Base-by-base conservation (phyloP, 495 filamentous ascomycete genomes). In the Durotheca rogersii region DNA sequence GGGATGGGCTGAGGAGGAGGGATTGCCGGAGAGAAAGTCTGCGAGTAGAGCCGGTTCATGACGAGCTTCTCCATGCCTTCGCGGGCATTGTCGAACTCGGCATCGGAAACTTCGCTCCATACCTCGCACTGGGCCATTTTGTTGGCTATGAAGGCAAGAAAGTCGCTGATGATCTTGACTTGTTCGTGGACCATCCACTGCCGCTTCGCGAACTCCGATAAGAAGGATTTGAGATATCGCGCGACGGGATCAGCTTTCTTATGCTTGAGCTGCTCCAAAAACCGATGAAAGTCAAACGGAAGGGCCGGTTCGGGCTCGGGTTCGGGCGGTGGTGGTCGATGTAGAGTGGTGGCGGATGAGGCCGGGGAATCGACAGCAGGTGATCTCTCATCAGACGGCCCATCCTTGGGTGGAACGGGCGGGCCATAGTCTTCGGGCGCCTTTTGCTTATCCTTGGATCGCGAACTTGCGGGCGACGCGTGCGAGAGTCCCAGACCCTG, bases 141-240 rank as follows among this genome's bases (percentile, higher is more conserved):
- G 67, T 93, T 95, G 31, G 88, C 87, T 49, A 99, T 99, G 56
- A 99, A 99, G n/a, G 88, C 79, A 30, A 99, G 74, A 61, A 99
- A 99, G 64, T 99, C 93, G 45, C 88, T 83, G 50, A 99, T 92
- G 35, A 99, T 96, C 66, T 99, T 99, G 54, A 96, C 91, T 67
- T 99, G 93, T 68, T 99, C 93, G 62, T 97, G 93, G 6, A 95
- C 93, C 91, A 95, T 94, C 93, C 93, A 99, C 67, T 96, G 94
- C 58, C 89, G 88, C 71, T 99, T 99, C 7, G 86, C 89, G 71
- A 99, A 99, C 66, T 97, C 93, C 27, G 81, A 77, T 9, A 99
- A 74, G 63, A 99, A 99, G 4, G 92, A 96, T 35, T 91, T 85
- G 14, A 99, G 79, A 65, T 95, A 99, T 55, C 89, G 88, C 9